Evolutionary conservation across 345 rosid species (phyloP), one percentile per base, ranked within the genome.

Genomic region (Corymbia maculata): DNA sequence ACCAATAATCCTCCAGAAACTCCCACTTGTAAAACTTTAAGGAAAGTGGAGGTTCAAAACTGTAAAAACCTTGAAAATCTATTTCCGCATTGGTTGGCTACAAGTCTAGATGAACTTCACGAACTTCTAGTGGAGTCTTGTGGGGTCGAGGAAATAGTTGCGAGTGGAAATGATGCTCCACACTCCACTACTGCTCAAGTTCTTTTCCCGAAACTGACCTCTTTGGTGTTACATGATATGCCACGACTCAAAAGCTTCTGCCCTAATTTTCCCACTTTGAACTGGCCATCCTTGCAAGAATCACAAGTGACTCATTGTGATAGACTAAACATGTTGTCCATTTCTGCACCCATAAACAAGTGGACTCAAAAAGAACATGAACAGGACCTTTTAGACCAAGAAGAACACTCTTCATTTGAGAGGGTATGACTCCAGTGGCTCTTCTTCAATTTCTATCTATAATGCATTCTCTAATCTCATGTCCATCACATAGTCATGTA

Each of bases 1-100:
- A 55, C 61, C 0, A 24, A 22, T 11, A 22, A 22, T 55, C 61
- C 61, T 55, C 61, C 26, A 0, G 0, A 55, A 55, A 55, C 61
- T 55, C 61, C 21, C 61, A 55, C 61, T 55, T 22, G 26, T 55
- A 28, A 55, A 55, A 55, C 61, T 55, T 55, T 22, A 55, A 55
- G 61, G 61, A 12, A 55, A 55, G 26, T 55, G 0, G 26, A 55
- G 0, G 28, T 55, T 55, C 61, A 55, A 22, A 53, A 55, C 2
- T 55, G 12, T 55, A 55, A 55, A 11, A 55, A 26, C 5, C 61
- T 55, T 55, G 28, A 55, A 55, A 55, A 55, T 55, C 61, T 55
- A 55, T 55, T 55, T 55, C 61, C 61, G 22, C 28, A 22, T 55
- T 55, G 28, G 61, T 21, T 55, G 61, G 61, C 61, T 21, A 55